Evolutionary conservation across 257 asterid genomes (phyloP).

Genomic region (Nicotiana obtusifolia): DNA sequence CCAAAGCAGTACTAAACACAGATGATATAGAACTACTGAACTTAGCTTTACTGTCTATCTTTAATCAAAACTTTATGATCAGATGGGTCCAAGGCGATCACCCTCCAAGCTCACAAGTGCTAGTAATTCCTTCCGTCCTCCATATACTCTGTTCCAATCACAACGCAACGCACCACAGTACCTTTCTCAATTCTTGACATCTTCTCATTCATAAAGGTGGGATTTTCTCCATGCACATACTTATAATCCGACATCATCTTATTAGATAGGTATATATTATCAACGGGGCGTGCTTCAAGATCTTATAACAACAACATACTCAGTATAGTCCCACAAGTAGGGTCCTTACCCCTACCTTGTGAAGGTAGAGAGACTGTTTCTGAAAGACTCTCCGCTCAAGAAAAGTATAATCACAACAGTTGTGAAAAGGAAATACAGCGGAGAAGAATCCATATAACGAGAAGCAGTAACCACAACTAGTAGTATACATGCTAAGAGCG

Average conservation of each 20-base stretch:
- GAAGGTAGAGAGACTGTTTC: too few species aligned
- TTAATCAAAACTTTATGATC: background rate
- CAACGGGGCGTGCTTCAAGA: slow-evolving; percentile 53
- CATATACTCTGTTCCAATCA: slow-evolving; percentile 49
- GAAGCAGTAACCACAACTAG: too few species aligned
- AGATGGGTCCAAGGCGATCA: slow-evolving; percentile 61
- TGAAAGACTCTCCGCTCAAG: too few species aligned
- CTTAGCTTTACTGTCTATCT: background rate
- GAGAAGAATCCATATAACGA: too few species aligned
- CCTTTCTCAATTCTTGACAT: slow-evolving; percentile 39
- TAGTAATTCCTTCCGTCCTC: slow-evolving; percentile 53
- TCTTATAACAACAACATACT: slow-evolving; percentile 18
- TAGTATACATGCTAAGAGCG: too few species aligned
- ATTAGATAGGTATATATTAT: slow-evolving; percentile 52
- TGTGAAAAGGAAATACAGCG: too few species aligned
- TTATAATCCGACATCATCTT: slow-evolving; percentile 47
- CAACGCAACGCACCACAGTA: slow-evolving; percentile 33
- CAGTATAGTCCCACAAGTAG: too few species aligned
- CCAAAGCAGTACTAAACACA: background rate
- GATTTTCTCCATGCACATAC: slow-evolving; percentile 52
- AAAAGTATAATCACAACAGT: too few species aligned
- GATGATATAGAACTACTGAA: background rate
- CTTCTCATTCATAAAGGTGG: slow-evolving; percentile 37
- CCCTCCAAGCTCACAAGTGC: slow-evolving; percentile 65
- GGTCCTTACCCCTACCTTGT: too few species aligned